Percentiles rank a stretch among this genome's conserved stretches.
phyloP scores from a whole-genome alignment of 1,139 yeast species.

The Yamadazyma sp. region DNA sequence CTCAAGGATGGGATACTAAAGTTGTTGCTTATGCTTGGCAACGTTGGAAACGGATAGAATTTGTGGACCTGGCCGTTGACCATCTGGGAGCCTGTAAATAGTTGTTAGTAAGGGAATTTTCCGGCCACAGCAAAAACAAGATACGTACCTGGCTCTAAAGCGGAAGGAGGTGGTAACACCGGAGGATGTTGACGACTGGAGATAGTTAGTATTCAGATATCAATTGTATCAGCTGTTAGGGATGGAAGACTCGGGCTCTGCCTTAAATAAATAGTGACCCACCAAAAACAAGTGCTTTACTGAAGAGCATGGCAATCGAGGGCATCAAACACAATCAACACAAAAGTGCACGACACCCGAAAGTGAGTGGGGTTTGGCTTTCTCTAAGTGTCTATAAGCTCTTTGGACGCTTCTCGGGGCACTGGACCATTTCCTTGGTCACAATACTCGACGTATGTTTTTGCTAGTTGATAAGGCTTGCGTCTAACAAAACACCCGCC shows the following conservation, averaged over 20 bases:
- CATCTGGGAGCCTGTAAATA: conserved; percentile 20
- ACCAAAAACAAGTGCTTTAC: too few species aligned
- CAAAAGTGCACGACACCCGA: too few species aligned
- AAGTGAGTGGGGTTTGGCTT: too few species aligned
- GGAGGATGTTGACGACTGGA: conserved; percentile 51
- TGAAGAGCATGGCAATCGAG: too few species aligned
- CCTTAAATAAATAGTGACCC: background rate
- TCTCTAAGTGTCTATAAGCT: too few species aligned
- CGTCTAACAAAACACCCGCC: too few species aligned
- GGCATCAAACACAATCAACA: too few species aligned
- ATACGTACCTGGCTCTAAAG: conserved; percentile 49
- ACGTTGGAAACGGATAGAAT: conserved; percentile 51
- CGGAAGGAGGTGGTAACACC: conserved; percentile 57
- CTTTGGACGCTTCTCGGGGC: too few species aligned
- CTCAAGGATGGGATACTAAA: conserved; percentile 50
- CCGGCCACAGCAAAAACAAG: background rate
- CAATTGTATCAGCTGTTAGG: background rate
- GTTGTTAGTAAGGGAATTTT: conserved; percentile 18
- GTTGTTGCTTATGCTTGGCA: conserved; percentile 51
- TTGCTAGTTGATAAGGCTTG: too few species aligned
- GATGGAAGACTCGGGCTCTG: background rate
- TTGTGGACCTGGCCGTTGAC: conserved; percentile 35
- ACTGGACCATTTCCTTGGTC: too few species aligned
- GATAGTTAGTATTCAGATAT: conserved; percentile 30
- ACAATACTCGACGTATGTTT: too few species aligned